Conservation (phyloP, 768 basidiomycete genomes). For the Tricholoma furcatifolium region DNA sequence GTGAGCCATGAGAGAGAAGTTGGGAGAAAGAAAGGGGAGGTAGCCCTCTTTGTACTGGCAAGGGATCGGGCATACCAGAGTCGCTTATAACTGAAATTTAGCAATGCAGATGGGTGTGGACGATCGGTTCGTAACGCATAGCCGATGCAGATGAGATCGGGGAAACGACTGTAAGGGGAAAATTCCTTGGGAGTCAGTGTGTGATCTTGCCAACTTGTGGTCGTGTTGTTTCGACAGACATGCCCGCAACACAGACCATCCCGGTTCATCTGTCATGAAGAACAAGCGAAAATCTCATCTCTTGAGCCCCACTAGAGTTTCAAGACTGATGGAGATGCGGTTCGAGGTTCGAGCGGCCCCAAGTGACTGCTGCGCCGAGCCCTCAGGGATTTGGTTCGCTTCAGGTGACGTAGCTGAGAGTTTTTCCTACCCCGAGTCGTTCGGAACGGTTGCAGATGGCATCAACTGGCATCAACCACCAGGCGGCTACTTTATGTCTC, state of each 20-base stretch:
- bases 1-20: conserved; percentile 9
- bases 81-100: conserved; percentile 17
- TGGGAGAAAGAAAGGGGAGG: conserved; percentile 1
- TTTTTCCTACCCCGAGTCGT: conserved; percentile 11
- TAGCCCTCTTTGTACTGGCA: conserved; percentile 8
- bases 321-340: conserved; percentile 21
- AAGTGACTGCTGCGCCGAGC: conserved; percentile 5
- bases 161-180: conserved; percentile 16
- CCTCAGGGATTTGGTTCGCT: conserved; percentile 9
- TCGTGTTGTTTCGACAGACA: conserved; percentile 7
- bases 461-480: not conserved
- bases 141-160: conserved; percentile 19
- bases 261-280: conserved; percentile 14
- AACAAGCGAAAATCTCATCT: conserved; percentile 4
- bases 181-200: conserved; percentile 6
- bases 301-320: conserved; percentile 14
- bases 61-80: conserved; percentile 1
- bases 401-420: conserved; percentile 17
- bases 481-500: conserved; percentile 7
- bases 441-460: conserved; percentile 16
- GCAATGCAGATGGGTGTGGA: conserved; percentile 14
- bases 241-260: conserved; percentile 5
- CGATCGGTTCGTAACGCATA: conserved; percentile 13
- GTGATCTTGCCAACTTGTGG: conserved; percentile 2
- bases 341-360: conserved; percentile 6